Percentiles rank a stretch among this genome's conserved stretches.
Evolutionary conservation across 345 rosid genomes (phyloP).

Genomic region (Moricandia moricandioides): DNA sequence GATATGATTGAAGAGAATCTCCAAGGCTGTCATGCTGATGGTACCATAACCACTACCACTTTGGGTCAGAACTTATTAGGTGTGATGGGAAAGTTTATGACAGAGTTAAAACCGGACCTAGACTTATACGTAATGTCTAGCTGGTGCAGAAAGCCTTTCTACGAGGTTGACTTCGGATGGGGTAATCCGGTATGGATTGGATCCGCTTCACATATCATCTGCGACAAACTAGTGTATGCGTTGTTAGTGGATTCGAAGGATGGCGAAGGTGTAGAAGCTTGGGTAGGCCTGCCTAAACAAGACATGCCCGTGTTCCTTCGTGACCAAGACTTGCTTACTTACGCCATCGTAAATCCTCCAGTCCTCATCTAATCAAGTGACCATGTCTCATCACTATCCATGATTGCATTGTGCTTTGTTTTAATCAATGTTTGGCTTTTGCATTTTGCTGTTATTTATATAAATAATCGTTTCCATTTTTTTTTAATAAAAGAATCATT

Average conservation of each 20-base stretch:
- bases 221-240: not conserved
- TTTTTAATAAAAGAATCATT: too few relatives aligned
- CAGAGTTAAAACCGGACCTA: not conserved
- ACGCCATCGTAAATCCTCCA: conserved; percentile 42
- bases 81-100: not conserved
- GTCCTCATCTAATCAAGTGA: conserved; percentile 6
- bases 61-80: not conserved
- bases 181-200: not conserved
- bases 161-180: not conserved
- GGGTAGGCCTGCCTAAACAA: conserved; percentile 41
- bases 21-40: too few relatives aligned
- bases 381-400: too few relatives aligned
- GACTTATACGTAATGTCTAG: too few relatives aligned
- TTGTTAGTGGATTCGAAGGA: conserved; percentile 34
- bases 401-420: too few relatives aligned
- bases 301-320: conserved; percentile 42
- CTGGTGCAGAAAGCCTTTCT: not conserved
- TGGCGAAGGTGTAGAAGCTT: conserved; percentile 51
- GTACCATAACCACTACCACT: not conserved
- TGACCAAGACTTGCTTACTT: conserved; percentile 42
- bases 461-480: too few relatives aligned
- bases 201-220: not conserved
- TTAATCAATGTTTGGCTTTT: too few relatives aligned
- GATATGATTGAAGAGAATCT: not conserved
- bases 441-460: too few relatives aligned